A percentile compares a stretch with the other conserved stretches of the same genome.
Evolutionary conservation across 2,329 filamentous ascomycete genomes (phyloP).

Genomic region (Fusarium sp.): DNA sequence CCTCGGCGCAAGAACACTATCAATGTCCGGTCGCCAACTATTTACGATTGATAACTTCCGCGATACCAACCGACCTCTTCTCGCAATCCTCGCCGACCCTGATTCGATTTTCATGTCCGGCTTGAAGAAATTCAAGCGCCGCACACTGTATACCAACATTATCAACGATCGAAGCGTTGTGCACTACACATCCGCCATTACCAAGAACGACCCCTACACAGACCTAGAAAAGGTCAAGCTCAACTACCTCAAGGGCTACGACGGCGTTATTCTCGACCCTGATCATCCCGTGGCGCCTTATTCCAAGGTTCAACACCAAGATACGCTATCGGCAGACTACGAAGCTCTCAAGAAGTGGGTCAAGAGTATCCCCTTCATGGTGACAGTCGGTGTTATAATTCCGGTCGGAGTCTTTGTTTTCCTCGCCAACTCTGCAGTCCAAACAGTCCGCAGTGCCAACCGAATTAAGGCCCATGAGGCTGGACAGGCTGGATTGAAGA

Average conservation of each 20-base stretch:
- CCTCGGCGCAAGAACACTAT: conserved; percentile 84
- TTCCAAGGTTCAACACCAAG: conserved; percentile 48
- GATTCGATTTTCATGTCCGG: conserved; percentile 88
- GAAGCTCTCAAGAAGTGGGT: conserved; percentile 55
- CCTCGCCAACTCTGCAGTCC: conserved; percentile 80
- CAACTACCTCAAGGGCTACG: conserved; percentile 80
- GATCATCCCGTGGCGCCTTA: conserved; percentile 69
- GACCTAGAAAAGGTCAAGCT: conserved; percentile 76
- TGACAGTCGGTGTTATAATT: conserved; percentile 77
- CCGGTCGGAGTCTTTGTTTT: conserved; percentile 80
- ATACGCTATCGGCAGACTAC: conserved; percentile 52
- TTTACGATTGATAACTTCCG: conserved; percentile 90
- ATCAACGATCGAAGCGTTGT: conserved; percentile 86
- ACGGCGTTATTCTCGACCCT: conserved; percentile 80
- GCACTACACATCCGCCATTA: conserved; percentile 86
- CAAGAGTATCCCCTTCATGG: conserved; percentile 71
- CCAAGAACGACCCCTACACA: conserved; percentile 81
- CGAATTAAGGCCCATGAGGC: conserved; percentile 83
- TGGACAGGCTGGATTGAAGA: conserved; percentile 75
- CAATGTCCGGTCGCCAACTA: conserved; percentile 85
- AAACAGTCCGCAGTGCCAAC: conserved; percentile 79
- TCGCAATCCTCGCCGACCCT: conserved; percentile 85
- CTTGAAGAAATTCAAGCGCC: conserved; percentile 80
- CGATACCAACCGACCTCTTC: conserved; percentile 82
- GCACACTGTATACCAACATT: conserved; percentile 86